A percentile compares a stretch with the other conserved stretches of the same genome.
phyloP scores from a whole-genome alignment of 2,329 filamentous ascomycete species.

The Colletotrichum australisinense region DNA sequence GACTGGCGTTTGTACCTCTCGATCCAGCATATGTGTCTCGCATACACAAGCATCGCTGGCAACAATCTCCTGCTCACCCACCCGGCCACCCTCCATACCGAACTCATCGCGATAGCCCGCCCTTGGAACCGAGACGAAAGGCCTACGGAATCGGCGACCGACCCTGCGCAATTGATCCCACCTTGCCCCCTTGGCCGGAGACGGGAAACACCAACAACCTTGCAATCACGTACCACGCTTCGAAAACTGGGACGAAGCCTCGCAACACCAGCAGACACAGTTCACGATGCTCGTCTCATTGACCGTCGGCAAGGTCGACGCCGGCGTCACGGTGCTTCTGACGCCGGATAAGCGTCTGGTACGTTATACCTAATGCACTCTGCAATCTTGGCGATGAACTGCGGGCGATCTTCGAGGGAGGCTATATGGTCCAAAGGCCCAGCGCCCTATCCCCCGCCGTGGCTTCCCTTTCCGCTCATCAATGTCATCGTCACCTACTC shows the following conservation, averaged over 20 bases:
- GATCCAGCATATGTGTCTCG: slow-evolving; percentile 28
- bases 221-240: slow-evolving; percentile 14
- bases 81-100: background rate
- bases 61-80: background rate
- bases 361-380: slow-evolving; percentile 50
- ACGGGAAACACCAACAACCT: background rate
- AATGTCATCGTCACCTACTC: slow-evolving; percentile 38
- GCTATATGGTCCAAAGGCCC: background rate
- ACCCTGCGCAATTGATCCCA: slow-evolving; percentile 10
- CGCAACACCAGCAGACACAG: slow-evolving; percentile 15
- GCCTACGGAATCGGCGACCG: background rate
- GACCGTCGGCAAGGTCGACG: slow-evolving; percentile 99
- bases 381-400: background rate
- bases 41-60: background rate
- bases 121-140: background rate
- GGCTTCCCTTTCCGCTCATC: background rate
- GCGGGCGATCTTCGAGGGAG: background rate
- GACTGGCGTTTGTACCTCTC: slow-evolving; percentile 19
- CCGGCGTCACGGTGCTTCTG: slow-evolving; percentile 94
- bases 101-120: background rate
- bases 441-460: background rate
- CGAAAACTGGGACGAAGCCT: slow-evolving; percentile 3
- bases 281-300: slow-evolving; percentile 90
- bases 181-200: background rate
- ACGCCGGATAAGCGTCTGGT: slow-evolving; percentile 97